Evolutionary conservation across 1,139 yeast species (phyloP).

Genomic region (Barnettozyma hawaiiensis): DNA sequence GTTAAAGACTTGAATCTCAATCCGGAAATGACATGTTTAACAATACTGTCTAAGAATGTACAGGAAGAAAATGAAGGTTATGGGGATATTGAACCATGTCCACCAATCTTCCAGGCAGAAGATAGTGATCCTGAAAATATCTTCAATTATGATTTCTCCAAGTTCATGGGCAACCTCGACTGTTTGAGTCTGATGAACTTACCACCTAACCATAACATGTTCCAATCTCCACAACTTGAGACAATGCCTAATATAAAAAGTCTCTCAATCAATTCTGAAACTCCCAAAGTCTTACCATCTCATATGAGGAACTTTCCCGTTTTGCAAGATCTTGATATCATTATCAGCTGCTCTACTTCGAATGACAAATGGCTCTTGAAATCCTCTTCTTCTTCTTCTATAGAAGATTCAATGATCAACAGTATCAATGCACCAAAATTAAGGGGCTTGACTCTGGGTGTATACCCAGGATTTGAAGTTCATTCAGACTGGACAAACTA

Average conservation of each 20-base stretch:
- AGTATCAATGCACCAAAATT: slow-evolving; percentile 2
- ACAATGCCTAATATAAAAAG: background rate
- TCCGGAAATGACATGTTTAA: slow-evolving; percentile 1
- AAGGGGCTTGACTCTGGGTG: background rate
- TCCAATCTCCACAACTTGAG: background rate
- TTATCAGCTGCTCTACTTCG: background rate
- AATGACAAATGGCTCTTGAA: background rate
- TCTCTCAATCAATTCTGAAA: background rate
- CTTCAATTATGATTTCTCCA: slow-evolving; percentile 3
- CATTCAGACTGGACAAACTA: background rate
- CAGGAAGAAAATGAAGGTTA: background rate
- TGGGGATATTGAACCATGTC: background rate
- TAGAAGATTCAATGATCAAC: background rate
- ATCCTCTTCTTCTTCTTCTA: no score
- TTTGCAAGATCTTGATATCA: background rate
- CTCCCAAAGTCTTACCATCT: slow-evolving; percentile 1
- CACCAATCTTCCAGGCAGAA: background rate
- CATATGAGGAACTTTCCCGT: background rate
- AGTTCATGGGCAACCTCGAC: slow-evolving; percentile 1
- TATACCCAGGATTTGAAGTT: background rate
- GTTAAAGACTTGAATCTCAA: slow-evolving; percentile 2
- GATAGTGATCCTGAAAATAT: background rate
- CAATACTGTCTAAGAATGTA: background rate
- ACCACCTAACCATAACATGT: slow-evolving; percentile 1
- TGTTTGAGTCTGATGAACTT: background rate